Conservation (phyloP, 306 rosid species). For the Corylus heterophylla region DNA sequence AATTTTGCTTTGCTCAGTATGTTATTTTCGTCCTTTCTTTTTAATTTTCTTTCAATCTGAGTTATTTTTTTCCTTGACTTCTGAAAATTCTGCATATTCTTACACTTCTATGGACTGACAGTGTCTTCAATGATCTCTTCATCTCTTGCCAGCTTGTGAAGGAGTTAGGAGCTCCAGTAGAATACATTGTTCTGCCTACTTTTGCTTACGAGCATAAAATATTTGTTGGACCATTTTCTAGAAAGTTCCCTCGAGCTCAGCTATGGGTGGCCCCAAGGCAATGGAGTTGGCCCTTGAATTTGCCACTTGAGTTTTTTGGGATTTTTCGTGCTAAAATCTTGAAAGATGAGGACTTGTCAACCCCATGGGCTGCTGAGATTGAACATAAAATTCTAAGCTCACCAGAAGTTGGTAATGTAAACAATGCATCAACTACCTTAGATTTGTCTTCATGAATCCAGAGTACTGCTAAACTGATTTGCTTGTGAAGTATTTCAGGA, state of each 20-base stretch:
- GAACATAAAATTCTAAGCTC: conserved; percentile 89
- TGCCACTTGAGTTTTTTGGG: conserved; percentile 86
- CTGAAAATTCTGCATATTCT: neutral
- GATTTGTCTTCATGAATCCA: neutral
- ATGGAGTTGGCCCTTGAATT: conserved; percentile 99
- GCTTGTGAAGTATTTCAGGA: conserved; percentile 52
- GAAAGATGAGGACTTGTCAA: conserved; percentile 61
- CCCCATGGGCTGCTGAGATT: conserved; percentile 86
- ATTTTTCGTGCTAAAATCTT: conserved; percentile 82
- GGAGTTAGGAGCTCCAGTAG: conserved; percentile 86
- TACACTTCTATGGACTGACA: neutral
- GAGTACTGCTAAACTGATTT: conserved; percentile 32
- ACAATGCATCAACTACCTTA: neutral
- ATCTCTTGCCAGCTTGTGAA: conserved; percentile 70
- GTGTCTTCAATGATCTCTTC: conserved; percentile 11
- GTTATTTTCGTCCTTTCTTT: neutral
- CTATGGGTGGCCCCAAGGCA: conserved; percentile 99
- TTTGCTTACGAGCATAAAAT: conserved; percentile 96
- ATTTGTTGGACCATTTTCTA: conserved; percentile 92
- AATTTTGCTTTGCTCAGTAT: neutral
- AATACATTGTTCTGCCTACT: conserved; percentile 84
- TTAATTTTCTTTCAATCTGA: neutral
- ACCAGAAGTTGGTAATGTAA: conserved; percentile 91
- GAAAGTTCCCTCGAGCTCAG: conserved; percentile 83
- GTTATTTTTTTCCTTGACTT: neutral